Evolutionary conservation across 129 eudicot genomes (phyloP).

Genomic region (Heracleum sosnowskyi): DNA sequence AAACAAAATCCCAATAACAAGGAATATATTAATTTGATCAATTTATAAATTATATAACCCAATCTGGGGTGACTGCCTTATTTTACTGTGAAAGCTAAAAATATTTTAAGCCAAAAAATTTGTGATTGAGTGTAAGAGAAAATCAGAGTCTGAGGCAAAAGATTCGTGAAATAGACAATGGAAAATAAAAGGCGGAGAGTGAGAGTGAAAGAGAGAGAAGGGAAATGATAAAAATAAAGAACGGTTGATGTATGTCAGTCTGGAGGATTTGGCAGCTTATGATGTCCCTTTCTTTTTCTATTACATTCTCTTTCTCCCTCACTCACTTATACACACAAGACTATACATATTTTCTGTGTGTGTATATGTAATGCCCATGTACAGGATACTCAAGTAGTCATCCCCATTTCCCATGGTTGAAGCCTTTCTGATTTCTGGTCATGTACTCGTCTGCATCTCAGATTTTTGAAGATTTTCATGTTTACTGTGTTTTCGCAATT

Average conservation of each 20-base stretch:
- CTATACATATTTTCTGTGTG: background rate
- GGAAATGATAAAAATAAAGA: background rate
- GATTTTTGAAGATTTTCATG: background rate
- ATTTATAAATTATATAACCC: too few species aligned
- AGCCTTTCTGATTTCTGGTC: background rate
- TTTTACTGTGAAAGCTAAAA: too few species aligned
- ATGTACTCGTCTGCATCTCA: background rate
- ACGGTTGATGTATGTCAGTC: constrained; percentile 17
- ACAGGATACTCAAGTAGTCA: background rate
- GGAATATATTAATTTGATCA: too few species aligned
- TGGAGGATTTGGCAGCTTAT: constrained; percentile 40
- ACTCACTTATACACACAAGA: background rate
- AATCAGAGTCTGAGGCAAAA: background rate
- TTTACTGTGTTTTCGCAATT: background rate
- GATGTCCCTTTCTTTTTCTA: constrained; percentile 29
- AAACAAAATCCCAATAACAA: too few species aligned
- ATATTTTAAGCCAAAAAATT: too few species aligned
- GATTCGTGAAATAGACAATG: background rate
- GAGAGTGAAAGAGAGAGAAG: constrained; percentile 13
- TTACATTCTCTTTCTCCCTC: constrained; percentile 12
- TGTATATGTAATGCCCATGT: background rate
- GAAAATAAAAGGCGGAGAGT: constrained; percentile 26
- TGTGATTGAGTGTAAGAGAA: too few species aligned
- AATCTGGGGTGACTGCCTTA: too few species aligned
- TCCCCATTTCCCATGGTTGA: background rate